Evolutionary conservation across 2,329 filamentous ascomycete genomes (phyloP), one percentile per base, ranked within the genome.

Genomic region (Stagonosporopsis cucurbitacearum): DNA sequence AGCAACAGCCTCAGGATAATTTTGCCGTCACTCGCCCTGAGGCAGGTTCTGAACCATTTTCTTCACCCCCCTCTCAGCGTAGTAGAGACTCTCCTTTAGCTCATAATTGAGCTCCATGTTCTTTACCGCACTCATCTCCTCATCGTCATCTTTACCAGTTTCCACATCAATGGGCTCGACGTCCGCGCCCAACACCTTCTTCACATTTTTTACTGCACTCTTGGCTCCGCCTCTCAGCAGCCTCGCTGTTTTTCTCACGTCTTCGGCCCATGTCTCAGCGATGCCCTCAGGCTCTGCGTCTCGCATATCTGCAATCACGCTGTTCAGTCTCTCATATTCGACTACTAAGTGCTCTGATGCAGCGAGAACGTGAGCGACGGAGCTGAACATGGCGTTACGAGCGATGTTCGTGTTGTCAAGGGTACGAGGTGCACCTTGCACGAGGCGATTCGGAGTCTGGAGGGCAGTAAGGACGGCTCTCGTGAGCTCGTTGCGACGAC

Each of bases 31-130:
- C 33, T 54, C 50, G 17, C 42, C 50, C 8, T 23, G 28, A 2
- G 42, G 43, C 19, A 76, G 43, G 5, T 66, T 60, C 51, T 71
- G 74, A 12, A 64, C 66, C 68, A 75, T 70, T 39, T 69, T 67
- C 61, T 63, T 71, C 13, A 75, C 63, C 5, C 70, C 71, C 35
- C 68, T 68, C 62, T 75, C 69, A 7, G 60, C 65, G 60, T 69
- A 74, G 13, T 52, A 48, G 35, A 73, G 47, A 23, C 66, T 62
- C 42, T 62, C 60, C 8, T 55, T 49, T 22, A 74, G 35, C 43
- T 65, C 70, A 43, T 63, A 65, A 39, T 61, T 63, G 25, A 69
- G 26, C 43, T 60, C 54, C 39, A 48, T 49, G 7, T 42, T 45
- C 17, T 51, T 52, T 15, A 39, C 47, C 26, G 50, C 44, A 13